These are phyloP conservation scores for Daldinia caldariorum DNA, from an alignment of 495 filamentous ascomycete species.

Conservation along the genomic window DNA sequence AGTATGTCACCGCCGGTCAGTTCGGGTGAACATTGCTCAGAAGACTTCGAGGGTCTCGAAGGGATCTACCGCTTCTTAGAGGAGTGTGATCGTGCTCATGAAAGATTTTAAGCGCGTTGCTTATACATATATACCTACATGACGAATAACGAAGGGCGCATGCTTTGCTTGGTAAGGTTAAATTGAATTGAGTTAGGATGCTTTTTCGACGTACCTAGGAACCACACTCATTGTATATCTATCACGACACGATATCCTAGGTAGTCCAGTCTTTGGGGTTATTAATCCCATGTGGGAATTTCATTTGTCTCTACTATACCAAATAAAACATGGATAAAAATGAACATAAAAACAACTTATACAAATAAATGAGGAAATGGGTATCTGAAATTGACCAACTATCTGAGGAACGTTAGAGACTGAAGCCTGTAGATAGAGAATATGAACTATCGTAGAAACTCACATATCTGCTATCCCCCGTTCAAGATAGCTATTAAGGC, in stretches of 20 bases:
- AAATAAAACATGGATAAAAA: constrained; percentile 1
- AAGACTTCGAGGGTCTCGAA: constrained; percentile 79
- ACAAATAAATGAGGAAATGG: constrained; percentile 9
- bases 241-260: constrained; percentile 26
- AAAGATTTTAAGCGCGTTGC: constrained; percentile 38
- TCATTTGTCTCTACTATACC: constrained; percentile 34
- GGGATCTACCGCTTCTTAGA: constrained; percentile 89
- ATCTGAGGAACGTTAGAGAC: background rate
- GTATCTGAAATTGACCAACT: constrained; percentile 33
- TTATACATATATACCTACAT: background rate
- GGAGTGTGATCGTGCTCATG: constrained; percentile 76
- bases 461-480: background rate
- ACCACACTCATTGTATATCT: constrained; percentile 45
- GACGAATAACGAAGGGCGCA: constrained; percentile 24
- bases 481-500: background rate
- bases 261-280: constrained; percentile 16
- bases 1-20: constrained; percentile 58
- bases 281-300: constrained; percentile 20
- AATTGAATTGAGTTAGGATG: constrained; percentile 6
- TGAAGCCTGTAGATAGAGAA: background rate
- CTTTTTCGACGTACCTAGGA: constrained; percentile 25
- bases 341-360: background rate
- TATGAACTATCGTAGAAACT: background rate
- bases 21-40: constrained; percentile 56
- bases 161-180: constrained; percentile 2